Evolutionary conservation across 2,329 filamentous ascomycete genomes (phyloP), one percentile per base, ranked within the genome.

Genomic region (Hypomyces rosellus): DNA sequence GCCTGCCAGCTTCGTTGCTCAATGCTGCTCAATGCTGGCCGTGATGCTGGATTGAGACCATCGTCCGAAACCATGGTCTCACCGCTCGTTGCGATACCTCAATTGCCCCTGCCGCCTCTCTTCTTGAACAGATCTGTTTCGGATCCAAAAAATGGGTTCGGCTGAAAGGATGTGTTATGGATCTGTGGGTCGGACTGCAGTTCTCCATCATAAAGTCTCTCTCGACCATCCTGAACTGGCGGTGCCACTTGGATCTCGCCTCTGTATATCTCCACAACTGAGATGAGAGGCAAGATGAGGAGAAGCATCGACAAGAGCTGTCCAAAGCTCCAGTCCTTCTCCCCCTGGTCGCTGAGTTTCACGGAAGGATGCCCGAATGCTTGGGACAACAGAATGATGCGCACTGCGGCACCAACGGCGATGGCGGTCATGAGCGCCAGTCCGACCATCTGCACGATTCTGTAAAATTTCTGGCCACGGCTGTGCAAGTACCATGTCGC

Each of bases 401-500:
- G 73, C 5, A 77, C 68, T 0, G 78, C 76, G 1, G 81, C 81
- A 11, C 80, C 81, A 16, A 82, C 66, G 9, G 80, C 80, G 56
- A 81, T 78, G 11, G 69, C 79, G 1, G 68, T 65, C 69, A 81
- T 82, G n/a, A 81, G 65, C 6, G 77, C 57, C 33, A 83, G 63
- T 1, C 82, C 78, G 0, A 72, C 66, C 2, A 75, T 63, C 64
- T 80, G 81, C 12, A 82, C 69, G 2, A 62, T 60, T 55, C 74
- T 78, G 60, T 82, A 76, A 67, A 79, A 84, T 25, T 67, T 68
- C 53, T 78, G 75, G 15, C 66, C 61, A 15, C 76, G 73, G 53
- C 71, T 74, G 59, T 86, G 82, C 36, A 86, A 68, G 59, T 85
- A 86, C 80, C 80, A 85, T 0, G 81, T 82, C 0, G 78, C 76